Percentiles rank a stretch among this genome's conserved stretches.
Evolutionary conservation across 352 stramenopile genomes (phyloP).

Genomic region (Globisporangium ultimum): DNA sequence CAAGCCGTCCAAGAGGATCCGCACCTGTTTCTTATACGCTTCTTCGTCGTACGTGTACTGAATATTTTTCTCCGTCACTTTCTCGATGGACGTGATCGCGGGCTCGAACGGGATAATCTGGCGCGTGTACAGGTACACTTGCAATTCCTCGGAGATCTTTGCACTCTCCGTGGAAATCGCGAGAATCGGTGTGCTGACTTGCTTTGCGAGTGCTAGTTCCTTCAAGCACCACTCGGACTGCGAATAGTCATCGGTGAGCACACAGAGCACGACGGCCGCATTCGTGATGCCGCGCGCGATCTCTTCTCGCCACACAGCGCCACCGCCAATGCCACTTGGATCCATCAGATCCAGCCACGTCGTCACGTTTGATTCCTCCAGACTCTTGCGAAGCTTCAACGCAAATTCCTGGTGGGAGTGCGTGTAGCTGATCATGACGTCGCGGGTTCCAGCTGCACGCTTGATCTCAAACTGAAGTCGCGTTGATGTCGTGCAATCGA

Average conservation of each 20-base stretch:
- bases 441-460: slow-evolving; percentile 54
- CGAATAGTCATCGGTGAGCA: slow-evolving; percentile 60
- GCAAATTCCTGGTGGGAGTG: slow-evolving; percentile 65
- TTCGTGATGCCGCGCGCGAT: slow-evolving; percentile 63
- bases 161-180: slow-evolving; percentile 73
- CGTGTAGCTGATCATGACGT: slow-evolving; percentile 79
- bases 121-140: slow-evolving; percentile 82
- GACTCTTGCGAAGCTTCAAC: slow-evolving; percentile 48
- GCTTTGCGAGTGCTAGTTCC: slow-evolving; percentile 59
- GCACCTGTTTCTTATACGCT: slow-evolving; percentile 64
- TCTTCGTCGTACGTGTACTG: slow-evolving; percentile 68
- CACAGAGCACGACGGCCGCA: slow-evolving; percentile 51
- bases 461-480: slow-evolving; percentile 71
- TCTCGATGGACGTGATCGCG: slow-evolving; percentile 52
- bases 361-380: slow-evolving; percentile 62
- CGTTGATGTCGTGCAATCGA: slow-evolving; percentile 66
- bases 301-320: slow-evolving; percentile 62
- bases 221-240: slow-evolving; percentile 64
- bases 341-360: slow-evolving; percentile 72
- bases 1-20: slow-evolving; percentile 68
- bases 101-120: slow-evolving; percentile 79
- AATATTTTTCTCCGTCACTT: slow-evolving; percentile 36
- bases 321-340: slow-evolving; percentile 52
- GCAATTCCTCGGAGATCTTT: slow-evolving; percentile 75
- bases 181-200: slow-evolving; percentile 74